These are phyloP conservation scores for Bassia scoparia DNA, from an alignment of 148 eudicot species.

Conservation along the genomic window DNA sequence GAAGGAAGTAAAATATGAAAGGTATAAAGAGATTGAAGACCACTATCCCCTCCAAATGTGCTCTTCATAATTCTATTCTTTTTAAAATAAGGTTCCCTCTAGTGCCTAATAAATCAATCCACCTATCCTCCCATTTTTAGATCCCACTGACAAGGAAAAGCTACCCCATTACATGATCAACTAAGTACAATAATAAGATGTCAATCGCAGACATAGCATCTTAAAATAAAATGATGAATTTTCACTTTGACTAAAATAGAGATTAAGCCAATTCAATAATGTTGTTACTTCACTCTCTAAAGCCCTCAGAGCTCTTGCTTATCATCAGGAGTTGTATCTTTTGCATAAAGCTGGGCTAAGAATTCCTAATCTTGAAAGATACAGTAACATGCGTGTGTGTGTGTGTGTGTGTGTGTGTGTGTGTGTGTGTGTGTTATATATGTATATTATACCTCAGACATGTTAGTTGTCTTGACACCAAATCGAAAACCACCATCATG, in stretches of 20 bases:
- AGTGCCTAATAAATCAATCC: not conserved
- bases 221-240: not conserved
- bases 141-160: constrained; percentile 14
- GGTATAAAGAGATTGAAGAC: not conserved
- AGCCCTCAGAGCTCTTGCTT: constrained; percentile 97
- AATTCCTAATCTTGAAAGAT: constrained; percentile 64
- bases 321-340: constrained; percentile 92
- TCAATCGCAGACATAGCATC: not conserved
- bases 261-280: not conserved
- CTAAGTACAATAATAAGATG: not conserved
- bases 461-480: too few species aligned
- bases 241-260: not conserved
- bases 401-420: too few species aligned
- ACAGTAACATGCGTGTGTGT: too few species aligned
- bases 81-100: constrained; percentile 14
- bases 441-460: too few species aligned
- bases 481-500: too few species aligned
- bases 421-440: too few species aligned
- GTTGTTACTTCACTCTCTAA: constrained; percentile 78
- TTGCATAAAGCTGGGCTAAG: constrained; percentile 82
- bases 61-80: not conserved
- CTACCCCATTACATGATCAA: constrained; percentile 2
- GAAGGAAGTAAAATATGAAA: not conserved
- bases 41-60: not conserved
- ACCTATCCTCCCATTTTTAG: constrained; percentile 10